Conservation (phyloP, 2,329 filamentous ascomycete genomes). For the Tolypocladium inflatum region DNA sequence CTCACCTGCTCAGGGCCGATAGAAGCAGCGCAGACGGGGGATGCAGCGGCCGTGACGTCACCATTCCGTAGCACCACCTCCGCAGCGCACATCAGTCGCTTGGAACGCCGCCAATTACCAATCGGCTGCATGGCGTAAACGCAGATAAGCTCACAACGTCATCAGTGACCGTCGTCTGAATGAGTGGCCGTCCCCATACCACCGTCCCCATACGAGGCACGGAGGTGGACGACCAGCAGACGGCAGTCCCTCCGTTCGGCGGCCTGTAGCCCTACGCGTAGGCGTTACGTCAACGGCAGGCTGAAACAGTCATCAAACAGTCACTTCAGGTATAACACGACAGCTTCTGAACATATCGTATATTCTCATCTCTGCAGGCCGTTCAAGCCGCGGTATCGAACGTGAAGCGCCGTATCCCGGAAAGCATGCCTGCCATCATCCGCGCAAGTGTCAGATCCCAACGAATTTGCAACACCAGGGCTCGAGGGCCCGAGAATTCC, state of each 20-base stretch:
- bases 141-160: background rate
- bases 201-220: background rate
- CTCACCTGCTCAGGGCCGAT: background rate
- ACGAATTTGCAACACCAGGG: conserved; percentile 23
- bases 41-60: conserved; percentile 3
- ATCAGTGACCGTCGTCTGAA: background rate
- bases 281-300: background rate
- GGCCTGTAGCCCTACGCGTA: background rate
- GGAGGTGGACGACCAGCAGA: background rate
- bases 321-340: background rate
- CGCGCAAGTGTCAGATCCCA: conserved; percentile 15
- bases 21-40: background rate
- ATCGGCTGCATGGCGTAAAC: too few species aligned
- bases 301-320: background rate
- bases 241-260: background rate
- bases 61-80: background rate
- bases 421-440: conserved; percentile 20
- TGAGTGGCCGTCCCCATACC: background rate
- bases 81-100: background rate
- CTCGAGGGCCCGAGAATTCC: conserved; percentile 21
- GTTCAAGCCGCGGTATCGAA: conserved; percentile 16
- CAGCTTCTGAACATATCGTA: conserved; percentile 20
- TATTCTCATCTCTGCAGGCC: conserved; percentile 26
- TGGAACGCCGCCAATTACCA: background rate
- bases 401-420: conserved; percentile 18